Conservation (phyloP, 2,329 filamentous ascomycete species). For the Cladosporium cucumerinum region DNA sequence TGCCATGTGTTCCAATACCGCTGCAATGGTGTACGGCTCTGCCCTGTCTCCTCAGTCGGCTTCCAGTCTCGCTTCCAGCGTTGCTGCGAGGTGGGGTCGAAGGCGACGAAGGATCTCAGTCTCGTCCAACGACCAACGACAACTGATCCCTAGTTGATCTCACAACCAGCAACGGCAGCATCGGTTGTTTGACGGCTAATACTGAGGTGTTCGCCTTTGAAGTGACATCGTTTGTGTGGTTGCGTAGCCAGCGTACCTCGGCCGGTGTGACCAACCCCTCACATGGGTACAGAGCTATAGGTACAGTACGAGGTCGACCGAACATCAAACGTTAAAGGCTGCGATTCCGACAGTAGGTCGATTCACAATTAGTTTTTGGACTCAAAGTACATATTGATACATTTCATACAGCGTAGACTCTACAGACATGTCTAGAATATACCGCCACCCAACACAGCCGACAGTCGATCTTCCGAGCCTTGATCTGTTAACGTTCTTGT, state of each 20-base stretch:
- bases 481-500: constrained; percentile 42
- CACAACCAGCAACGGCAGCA: background rate
- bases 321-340: background rate
- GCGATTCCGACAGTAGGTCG: no score
- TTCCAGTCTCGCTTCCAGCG: background rate
- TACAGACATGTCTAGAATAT: constrained; percentile 19
- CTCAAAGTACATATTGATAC: background rate
- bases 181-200: background rate
- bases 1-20: background rate
- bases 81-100: background rate
- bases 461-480: constrained; percentile 33
- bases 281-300: background rate
- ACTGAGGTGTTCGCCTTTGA: background rate
- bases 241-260: background rate
- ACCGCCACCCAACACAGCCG: constrained; percentile 26
- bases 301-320: background rate
- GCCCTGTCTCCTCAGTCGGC: background rate
- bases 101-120: background rate
- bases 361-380: background rate
- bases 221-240: background rate
- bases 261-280: constrained; percentile 3
- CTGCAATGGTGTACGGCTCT: background rate
- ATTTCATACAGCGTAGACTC: background rate
- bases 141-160: background rate
- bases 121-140: background rate